Evolutionary conservation across 139 green algal genomes (phyloP).

Genomic region (Spirogloea muscicola): DNA sequence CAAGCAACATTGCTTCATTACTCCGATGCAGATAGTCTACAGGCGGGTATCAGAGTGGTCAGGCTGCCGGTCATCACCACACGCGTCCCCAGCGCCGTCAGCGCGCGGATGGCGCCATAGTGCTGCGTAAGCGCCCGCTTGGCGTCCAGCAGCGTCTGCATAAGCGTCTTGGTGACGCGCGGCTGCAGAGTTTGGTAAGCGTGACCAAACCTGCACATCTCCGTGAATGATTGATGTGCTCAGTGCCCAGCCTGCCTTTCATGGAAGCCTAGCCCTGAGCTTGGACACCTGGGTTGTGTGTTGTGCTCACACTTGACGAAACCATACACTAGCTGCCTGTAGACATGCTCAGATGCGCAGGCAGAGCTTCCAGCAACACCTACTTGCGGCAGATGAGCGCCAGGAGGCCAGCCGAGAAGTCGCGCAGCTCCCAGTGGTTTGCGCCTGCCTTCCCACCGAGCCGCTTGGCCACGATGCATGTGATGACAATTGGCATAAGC

Average conservation of each 20-base stretch:
- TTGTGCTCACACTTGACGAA: no score
- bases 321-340: no score
- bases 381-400: slow-evolving; percentile 56
- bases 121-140: slow-evolving; percentile 60
- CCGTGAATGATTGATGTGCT: no score
- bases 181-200: slow-evolving; percentile 63
- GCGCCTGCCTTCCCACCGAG: slow-evolving; percentile 50
- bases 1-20: slow-evolving; percentile 16
- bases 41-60: no score
- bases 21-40: no score
- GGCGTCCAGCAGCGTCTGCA: slow-evolving; percentile 54
- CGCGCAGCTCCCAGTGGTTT: slow-evolving; percentile 53
- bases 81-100: slow-evolving; percentile 64
- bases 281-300: no score
- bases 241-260: no score
- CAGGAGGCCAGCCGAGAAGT: slow-evolving; percentile 59
- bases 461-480: slow-evolving; percentile 64
- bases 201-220: slow-evolving; percentile 57
- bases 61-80: slow-evolving; percentile 15
- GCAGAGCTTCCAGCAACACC: no score
- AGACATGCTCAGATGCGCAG: no score
- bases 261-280: no score
- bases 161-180: slow-evolving; percentile 55
- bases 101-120: slow-evolving; percentile 58
- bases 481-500: slow-evolving; percentile 76